Conservation (phyloP, 306 rosid species). For the Argentina anserina region DNA sequence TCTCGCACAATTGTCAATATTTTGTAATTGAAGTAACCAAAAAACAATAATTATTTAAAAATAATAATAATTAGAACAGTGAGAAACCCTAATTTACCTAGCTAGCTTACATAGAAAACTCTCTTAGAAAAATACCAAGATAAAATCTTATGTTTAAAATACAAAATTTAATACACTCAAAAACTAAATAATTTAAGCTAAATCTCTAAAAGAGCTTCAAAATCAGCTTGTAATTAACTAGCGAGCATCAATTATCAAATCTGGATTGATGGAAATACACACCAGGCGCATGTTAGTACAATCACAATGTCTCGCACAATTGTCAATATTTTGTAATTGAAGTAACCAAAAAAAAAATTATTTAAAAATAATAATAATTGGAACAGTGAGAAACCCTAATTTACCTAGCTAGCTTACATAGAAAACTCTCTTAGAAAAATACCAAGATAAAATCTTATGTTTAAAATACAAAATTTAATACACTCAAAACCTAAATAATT, state of each 20-base stretch:
- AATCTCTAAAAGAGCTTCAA: too few species aligned
- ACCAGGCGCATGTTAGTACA: constrained; percentile 3
- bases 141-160: too few species aligned
- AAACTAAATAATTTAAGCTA: too few species aligned
- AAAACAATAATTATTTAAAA: not conserved
- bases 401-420: not conserved
- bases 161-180: too few species aligned
- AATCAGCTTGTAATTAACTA: too few species aligned
- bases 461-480: not conserved
- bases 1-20: constrained; percentile 9
- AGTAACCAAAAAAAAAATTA: not conserved
- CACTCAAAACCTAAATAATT: not conserved
- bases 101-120: too few species aligned
- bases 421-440: not conserved
- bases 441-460: not conserved
- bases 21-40: not conserved
- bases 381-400: not conserved
- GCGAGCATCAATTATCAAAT: too few species aligned
- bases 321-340: not conserved
- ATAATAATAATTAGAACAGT: not conserved
- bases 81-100: not conserved
- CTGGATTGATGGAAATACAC: constrained; percentile 4
- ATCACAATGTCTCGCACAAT: constrained; percentile 11
- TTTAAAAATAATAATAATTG: not conserved
- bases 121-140: too few species aligned